These are phyloP conservation scores for Simplicillium sp. DNA, from an alignment of 2,329 filamentous ascomycete species.

Conservation along the genomic window DNA sequence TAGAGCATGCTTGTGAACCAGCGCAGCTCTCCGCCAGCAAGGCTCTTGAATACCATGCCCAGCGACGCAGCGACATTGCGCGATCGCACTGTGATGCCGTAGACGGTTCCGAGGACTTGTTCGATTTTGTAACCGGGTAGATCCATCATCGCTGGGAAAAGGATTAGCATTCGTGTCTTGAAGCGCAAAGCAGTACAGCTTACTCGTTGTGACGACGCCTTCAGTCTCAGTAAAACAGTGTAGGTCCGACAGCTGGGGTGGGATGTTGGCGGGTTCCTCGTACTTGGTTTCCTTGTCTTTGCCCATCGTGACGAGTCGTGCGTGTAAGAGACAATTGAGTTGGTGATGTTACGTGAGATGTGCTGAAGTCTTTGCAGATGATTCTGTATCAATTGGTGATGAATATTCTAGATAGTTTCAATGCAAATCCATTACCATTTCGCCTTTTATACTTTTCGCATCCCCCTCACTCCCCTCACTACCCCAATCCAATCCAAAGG, in stretches of 20 bases:
- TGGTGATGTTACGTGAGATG: not conserved
- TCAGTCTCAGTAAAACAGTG: conserved; percentile 54
- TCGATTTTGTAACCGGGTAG: conserved; percentile 51
- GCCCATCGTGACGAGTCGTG: conserved; percentile 7
- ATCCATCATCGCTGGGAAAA: conserved; percentile 44
- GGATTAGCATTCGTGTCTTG: not conserved
- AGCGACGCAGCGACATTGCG: conserved; percentile 49
- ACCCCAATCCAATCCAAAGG: not conserved
- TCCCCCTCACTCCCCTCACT: not conserved
- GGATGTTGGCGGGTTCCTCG: conserved; percentile 23
- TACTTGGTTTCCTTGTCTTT: conserved; percentile 9
- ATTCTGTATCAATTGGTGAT: not conserved
- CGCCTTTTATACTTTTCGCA: conserved; percentile 2
- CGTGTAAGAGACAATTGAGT: not conserved
- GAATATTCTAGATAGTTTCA: not conserved
- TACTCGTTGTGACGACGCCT: conserved; percentile 48
- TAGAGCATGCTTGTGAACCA: conserved; percentile 53
- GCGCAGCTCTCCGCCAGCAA: conserved; percentile 48
- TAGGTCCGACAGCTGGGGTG: conserved; percentile 33
- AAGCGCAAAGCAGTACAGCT: no score
- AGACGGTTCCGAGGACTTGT: conserved; percentile 47
- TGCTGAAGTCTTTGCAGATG: not conserved
- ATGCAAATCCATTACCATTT: not conserved
- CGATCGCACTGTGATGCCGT: conserved; percentile 46
- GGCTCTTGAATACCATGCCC: conserved; percentile 45